A percentile compares a stretch with the other conserved stretches of the same genome.
Evolutionary conservation across 2,329 filamentous ascomycete species (phyloP).

Genomic region (Diaporthe sp.): DNA sequence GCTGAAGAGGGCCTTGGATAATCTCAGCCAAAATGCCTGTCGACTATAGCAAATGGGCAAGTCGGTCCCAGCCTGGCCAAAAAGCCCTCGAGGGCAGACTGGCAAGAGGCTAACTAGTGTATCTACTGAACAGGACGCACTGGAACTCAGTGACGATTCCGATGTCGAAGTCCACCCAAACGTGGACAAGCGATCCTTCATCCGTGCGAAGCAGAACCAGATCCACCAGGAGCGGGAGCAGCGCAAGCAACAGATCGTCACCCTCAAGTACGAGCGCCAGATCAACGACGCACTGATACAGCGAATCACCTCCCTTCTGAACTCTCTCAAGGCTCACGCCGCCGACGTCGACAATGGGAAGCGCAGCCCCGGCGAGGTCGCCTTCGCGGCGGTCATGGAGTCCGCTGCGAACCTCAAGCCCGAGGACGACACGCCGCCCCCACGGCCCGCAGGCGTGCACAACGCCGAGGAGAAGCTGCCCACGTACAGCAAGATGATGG

Average conservation of each 20-base stretch:
- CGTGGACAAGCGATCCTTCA: conserved; percentile 98
- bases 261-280: conserved; percentile 90
- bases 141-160: conserved; percentile 98
- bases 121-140: conserved; percentile 73
- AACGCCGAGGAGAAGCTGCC: conserved; percentile 80
- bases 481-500: conserved; percentile 97
- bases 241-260: conserved; percentile 89
- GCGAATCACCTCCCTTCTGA: conserved; percentile 85
- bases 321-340: conserved; percentile 80
- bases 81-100: conserved; percentile 34
- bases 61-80: conserved; percentile 41
- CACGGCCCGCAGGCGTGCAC: conserved; percentile 84
- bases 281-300: conserved; percentile 92
- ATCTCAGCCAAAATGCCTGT: conserved; percentile 56
- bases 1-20: not conserved
- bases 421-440: conserved; percentile 81
- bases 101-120: conserved; percentile 7
- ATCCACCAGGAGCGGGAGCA: conserved; percentile 93
- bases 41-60: conserved; percentile 76
- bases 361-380: conserved; percentile 80
- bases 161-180: conserved; percentile 99
- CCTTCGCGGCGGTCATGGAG: conserved; percentile 92
- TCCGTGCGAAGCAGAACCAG: conserved; percentile 96
- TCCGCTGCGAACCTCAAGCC: conserved; percentile 74
- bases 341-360: conserved; percentile 70